These are phyloP conservation scores for Fusarium torreyae DNA, from an alignment of 2,329 filamentous ascomycete genomes.

Conservation along the genomic window DNA sequence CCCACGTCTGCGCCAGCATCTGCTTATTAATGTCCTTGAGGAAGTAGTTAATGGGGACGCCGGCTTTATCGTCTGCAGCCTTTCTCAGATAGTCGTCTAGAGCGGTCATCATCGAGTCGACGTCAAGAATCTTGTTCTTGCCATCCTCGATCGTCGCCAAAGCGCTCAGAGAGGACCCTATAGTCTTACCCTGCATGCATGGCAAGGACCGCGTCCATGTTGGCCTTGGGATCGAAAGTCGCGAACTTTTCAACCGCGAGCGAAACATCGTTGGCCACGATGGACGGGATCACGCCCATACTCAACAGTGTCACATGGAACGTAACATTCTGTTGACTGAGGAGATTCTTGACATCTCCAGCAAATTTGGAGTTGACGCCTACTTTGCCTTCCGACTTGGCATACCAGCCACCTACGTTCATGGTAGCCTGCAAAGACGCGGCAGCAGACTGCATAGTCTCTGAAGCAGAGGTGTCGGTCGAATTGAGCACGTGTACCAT, in stretches of 20 bases:
- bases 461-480: neutral
- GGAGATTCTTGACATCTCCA: slow-evolving; percentile 32
- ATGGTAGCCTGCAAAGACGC: slow-evolving; percentile 14
- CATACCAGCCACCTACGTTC: slow-evolving; percentile 22
- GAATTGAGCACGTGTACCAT: slow-evolving; percentile 25
- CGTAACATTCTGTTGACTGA: slow-evolving; percentile 33
- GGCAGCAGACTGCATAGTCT: slow-evolving; percentile 2
- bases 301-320: slow-evolving; percentile 26
- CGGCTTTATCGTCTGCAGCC: neutral
- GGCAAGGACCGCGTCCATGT: neutral
- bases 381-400: neutral
- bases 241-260: slow-evolving; percentile 10
- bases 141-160: slow-evolving; percentile 16
- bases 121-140: slow-evolving; percentile 29
- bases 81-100: slow-evolving; percentile 36
- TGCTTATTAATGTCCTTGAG: slow-evolving; percentile 35
- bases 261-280: neutral
- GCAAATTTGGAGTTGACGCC: slow-evolving; percentile 24
- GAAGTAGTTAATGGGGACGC: slow-evolving; percentile 41
- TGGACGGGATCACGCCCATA: slow-evolving; percentile 18
- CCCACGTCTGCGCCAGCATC: slow-evolving; percentile 41
- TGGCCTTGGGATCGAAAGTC: slow-evolving; percentile 9
- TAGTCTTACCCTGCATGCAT: neutral
- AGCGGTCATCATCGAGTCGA: slow-evolving; percentile 36
- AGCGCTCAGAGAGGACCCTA: slow-evolving; percentile 2